Evolutionary conservation across 805 yeast species (phyloP).

Genomic region (Candida schatavii): DNA sequence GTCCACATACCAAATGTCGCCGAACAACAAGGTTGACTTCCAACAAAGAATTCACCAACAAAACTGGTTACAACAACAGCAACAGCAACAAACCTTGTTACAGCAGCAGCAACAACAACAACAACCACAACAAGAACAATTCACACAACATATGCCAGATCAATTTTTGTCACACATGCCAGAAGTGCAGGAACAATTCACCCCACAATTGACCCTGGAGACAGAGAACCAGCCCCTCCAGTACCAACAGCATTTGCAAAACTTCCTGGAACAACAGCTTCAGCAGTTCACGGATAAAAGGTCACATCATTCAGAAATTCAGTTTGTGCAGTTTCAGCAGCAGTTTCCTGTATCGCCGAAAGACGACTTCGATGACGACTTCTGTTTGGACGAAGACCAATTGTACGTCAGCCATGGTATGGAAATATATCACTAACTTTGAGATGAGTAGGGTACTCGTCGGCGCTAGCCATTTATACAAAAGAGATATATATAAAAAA

Average conservation of each 20-base stretch:
- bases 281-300: no score
- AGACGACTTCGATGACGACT: conserved; percentile 42
- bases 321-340: background rate
- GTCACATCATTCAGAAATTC: no score
- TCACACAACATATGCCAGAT: no score
- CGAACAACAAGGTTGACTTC: background rate
- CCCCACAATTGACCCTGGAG: background rate
- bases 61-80: conserved; percentile 2
- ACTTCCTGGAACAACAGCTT: background rate
- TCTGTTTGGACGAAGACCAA: conserved; percentile 42
- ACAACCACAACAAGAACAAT: conserved; percentile 5
- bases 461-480: no score
- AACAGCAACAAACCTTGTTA: conserved; percentile 5
- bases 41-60: conserved; percentile 5
- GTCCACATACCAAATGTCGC: background rate
- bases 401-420: conserved; percentile 16
- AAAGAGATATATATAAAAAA: background rate
- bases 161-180: conserved; percentile 3
- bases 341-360: background rate
- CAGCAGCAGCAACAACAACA: conserved; percentile 6
- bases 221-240: conserved; percentile 6
- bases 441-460: background rate
- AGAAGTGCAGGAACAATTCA: background rate
- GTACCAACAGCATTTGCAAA: background rate
- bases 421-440: background rate